Conservation (phyloP, 257 asterid genomes). For the Salvia splendens region DNA sequence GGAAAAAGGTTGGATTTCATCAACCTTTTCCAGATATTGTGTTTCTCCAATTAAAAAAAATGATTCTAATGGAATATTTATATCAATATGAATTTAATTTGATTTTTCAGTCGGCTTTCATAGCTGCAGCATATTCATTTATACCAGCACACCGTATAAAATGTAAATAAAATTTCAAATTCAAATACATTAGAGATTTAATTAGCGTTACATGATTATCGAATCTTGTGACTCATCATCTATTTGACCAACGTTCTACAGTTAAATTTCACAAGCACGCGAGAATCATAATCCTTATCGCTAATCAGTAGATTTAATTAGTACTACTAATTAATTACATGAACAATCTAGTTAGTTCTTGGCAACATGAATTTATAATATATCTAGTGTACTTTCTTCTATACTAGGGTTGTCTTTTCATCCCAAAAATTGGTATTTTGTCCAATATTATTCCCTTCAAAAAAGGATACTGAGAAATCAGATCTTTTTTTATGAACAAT, state of each 20-base stretch:
- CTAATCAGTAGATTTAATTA: too few relatives aligned
- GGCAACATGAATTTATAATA: not conserved
- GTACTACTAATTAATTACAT: not conserved
- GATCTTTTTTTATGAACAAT: constrained; percentile 15
- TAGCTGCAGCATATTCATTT: constrained; percentile 3
- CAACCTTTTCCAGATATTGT: constrained; percentile 31
- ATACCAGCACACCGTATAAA: not conserved
- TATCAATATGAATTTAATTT: not conserved
- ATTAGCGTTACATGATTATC: not conserved
- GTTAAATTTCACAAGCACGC: not conserved
- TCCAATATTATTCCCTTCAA: constrained; percentile 22
- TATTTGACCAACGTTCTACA: not conserved
- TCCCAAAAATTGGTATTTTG: constrained; percentile 1
- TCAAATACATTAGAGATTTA: not conserved
- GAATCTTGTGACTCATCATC: not conserved
- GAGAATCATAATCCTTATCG: too few relatives aligned
- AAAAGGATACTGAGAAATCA: constrained; percentile 8
- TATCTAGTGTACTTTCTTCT: too few relatives aligned
- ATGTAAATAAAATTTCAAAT: not conserved
- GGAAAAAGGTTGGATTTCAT: constrained; percentile 24
- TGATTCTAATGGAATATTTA: constrained; percentile 8
- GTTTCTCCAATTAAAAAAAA: constrained; percentile 18
- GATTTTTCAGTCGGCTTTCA: not conserved
- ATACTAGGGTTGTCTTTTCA: not conserved
- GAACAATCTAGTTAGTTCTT: not conserved